Conservation (phyloP, 148 eudicot species). For the Arbutus unedo region DNA sequence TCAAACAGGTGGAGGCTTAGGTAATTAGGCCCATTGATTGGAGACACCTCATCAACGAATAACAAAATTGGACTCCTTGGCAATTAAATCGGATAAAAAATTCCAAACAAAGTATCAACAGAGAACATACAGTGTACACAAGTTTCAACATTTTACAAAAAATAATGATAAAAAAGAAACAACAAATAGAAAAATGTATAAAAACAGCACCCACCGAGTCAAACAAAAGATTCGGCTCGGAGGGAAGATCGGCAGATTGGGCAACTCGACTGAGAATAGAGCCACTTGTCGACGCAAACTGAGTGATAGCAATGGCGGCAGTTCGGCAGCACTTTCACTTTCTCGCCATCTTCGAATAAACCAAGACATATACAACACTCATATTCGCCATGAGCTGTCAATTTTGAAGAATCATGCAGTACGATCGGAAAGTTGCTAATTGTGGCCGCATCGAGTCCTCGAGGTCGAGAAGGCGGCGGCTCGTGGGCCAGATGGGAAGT, state of each 20-base stretch:
- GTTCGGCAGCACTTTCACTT: conserved; percentile 57
- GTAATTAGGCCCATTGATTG: neutral
- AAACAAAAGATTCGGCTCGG: conserved; percentile 37
- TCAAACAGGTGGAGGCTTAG: neutral
- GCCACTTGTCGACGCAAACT: conserved; percentile 75
- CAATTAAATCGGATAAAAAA: neutral
- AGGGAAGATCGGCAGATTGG: conserved; percentile 66
- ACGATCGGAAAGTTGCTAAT: conserved; percentile 46
- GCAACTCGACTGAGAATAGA: conserved; percentile 55
- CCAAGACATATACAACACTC: conserved; percentile 82
- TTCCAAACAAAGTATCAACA: neutral
- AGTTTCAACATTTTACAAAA: neutral
- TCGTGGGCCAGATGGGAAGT: conserved; percentile 18
- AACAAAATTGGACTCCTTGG: neutral
- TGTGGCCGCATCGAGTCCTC: conserved; percentile 37
- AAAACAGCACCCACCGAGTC: conserved; percentile 11
- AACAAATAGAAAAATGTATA: neutral
- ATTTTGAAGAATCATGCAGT: conserved; percentile 27
- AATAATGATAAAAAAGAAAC: neutral
- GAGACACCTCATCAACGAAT: neutral
- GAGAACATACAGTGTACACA: neutral
- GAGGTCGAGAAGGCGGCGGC: conserved; percentile 15
- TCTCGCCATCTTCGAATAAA: conserved; percentile 64
- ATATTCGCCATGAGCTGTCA: conserved; percentile 20
- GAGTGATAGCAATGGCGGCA: conserved; percentile 68